These are phyloP conservation scores for Phytophthora sp. DNA, from an alignment of 352 stramenopile genomes.

Conservation along the genomic window DNA sequence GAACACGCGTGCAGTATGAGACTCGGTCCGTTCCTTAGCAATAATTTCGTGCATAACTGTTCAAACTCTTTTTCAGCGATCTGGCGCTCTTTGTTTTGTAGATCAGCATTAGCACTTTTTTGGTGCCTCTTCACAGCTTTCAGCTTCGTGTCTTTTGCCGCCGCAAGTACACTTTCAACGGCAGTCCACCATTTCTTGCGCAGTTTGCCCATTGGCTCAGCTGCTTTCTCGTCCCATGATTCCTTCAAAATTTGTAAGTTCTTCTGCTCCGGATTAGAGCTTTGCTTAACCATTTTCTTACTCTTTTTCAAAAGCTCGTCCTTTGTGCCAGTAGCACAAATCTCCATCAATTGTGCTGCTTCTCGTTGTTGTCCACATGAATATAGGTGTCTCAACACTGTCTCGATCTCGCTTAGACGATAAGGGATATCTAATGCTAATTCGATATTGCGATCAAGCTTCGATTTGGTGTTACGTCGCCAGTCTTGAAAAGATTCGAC, in stretches of 20 bases:
- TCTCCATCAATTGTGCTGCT: slow-evolving; percentile 11
- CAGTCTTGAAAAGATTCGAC: slow-evolving; percentile 27
- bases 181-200: slow-evolving; percentile 35
- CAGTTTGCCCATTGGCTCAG: slow-evolving; percentile 16
- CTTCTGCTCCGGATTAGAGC: too few relatives aligned
- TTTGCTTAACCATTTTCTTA: neutral
- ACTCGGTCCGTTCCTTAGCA: neutral
- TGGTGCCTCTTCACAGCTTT: slow-evolving; percentile 5
- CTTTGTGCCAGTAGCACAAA: slow-evolving; percentile 20
- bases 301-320: neutral
- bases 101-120: neutral
- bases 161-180: slow-evolving; percentile 18
- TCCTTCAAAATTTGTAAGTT: too few relatives aligned
- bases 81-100: neutral
- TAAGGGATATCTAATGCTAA: slow-evolving; percentile 14
- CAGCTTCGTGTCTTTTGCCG: neutral
- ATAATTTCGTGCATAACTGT: neutral
- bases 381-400: slow-evolving; percentile 12
- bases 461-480: too few relatives aligned
- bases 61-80: slow-evolving; percentile 4
- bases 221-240: slow-evolving; percentile 3
- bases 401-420: slow-evolving; percentile 10
- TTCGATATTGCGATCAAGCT: slow-evolving; percentile 18
- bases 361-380: neutral
- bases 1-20: slow-evolving; percentile 1